Conservation (phyloP, 2,329 filamentous ascomycete genomes). For the Aspergillus sojae region DNA sequence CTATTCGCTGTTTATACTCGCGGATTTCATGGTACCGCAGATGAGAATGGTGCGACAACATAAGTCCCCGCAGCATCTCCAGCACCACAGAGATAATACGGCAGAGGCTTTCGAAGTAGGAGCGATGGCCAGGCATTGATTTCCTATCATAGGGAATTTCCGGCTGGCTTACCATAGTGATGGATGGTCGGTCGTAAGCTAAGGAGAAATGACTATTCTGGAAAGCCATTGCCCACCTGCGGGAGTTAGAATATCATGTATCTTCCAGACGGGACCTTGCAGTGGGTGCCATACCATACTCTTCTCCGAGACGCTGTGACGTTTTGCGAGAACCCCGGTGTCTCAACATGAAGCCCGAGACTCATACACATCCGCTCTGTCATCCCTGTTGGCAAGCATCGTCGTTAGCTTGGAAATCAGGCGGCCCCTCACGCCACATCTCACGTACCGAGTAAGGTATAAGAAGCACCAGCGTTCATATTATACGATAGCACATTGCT, state of each 20-base stretch:
- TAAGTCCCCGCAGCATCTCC: constrained; percentile 58
- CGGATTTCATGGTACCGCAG: constrained; percentile 56
- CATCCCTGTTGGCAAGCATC: constrained; percentile 26
- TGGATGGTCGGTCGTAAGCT: constrained; percentile 60
- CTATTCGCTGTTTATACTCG: constrained; percentile 57
- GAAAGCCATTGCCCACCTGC: constrained; percentile 60
- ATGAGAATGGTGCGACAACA: constrained; percentile 50
- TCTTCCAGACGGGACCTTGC: neutral
- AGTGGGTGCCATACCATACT: constrained; percentile 34
- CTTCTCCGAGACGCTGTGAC: constrained; percentile 44
- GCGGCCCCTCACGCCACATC: neutral
- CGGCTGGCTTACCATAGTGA: constrained; percentile 53
- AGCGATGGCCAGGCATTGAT: constrained; percentile 53
- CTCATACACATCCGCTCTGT: constrained; percentile 56
- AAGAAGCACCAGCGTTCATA: constrained; percentile 66
- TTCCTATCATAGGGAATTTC: constrained; percentile 52
- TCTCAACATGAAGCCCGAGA: constrained; percentile 59
- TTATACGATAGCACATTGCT: constrained; percentile 65
- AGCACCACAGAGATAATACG: constrained; percentile 55
- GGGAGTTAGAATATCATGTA: neutral
- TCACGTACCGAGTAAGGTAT: constrained; percentile 58
- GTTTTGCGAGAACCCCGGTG: constrained; percentile 50
- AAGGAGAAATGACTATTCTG: constrained; percentile 64
- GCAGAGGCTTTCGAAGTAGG: constrained; percentile 60
- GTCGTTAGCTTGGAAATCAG: constrained; percentile 6